Evolutionary conservation across 2,329 filamentous ascomycete genomes (phyloP), one percentile per base, ranked within the genome.

Genomic region (Chrysosporium keratinophilum): DNA sequence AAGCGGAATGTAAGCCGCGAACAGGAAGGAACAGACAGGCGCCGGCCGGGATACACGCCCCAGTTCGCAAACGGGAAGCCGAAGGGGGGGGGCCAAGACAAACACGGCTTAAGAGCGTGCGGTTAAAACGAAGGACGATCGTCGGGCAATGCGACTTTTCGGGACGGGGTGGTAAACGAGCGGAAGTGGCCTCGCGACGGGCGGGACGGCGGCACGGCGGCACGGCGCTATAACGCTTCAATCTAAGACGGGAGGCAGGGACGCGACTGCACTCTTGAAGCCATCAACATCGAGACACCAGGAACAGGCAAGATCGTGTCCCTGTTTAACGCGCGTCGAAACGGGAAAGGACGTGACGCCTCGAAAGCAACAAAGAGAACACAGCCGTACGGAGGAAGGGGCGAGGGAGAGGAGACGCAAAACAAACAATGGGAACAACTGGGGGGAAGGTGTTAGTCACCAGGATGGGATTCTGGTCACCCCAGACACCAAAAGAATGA

Each of bases 131-230:
- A 52, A 34, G 9, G 40, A 35, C 44, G 23, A 45, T 45, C 12
- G 44, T 28, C 7, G 9, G 34, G 33, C 45, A 20, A 23, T 39
- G 45, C 33, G 45, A 39, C 17, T 50, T 41, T n/a, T 15, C 39
- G 39, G 19, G 3, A 41, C 39, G 19, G 46, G 19, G 28, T 23
- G 9, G 49, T 44, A 55, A 54, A 55, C 49, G 56, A 55, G 50
- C 56, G 56, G 40, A 52, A 55, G 52, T 44, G 56, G 50, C 39
- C 40, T 50, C 20, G 52, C 41, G 33, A 44, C 20, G 39, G 23
- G 23, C 6, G 5, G 15, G 19, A 33, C 12, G 35, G 41, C 33
- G 23, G 14, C 46, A 33, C 12, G 35, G 41, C 33, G 23, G 14
- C 46, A 46, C 46, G 46, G 23, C 47, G 39, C 34, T 40, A 28